Conservation (phyloP, 768 basidiomycete genomes). For the Scleroderma bovista region DNA sequence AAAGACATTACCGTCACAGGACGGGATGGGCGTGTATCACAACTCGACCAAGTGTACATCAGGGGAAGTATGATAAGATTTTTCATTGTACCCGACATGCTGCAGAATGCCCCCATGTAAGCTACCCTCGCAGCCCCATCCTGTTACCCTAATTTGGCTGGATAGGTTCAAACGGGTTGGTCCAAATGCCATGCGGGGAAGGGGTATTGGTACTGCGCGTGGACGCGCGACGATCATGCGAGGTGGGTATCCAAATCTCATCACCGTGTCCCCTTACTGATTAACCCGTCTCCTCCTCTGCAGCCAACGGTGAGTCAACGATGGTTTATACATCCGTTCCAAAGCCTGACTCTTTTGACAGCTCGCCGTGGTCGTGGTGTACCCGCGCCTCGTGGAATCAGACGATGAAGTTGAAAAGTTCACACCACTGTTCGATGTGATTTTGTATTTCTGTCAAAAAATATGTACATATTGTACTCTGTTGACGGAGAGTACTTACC, state of each 20-base stretch:
- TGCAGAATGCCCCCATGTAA: conserved; percentile 98
- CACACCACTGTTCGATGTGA: not conserved
- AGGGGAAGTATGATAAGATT: conserved; percentile 97
- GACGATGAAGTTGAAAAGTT: conserved; percentile 47
- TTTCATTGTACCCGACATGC: conserved; percentile 99
- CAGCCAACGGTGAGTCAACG: conserved; percentile 67
- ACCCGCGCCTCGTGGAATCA: conserved; percentile 70
- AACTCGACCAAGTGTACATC: conserved; percentile 98
- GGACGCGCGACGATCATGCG: conserved; percentile 98
- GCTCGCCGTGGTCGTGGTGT: conserved; percentile 87
- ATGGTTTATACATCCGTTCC: not conserved
- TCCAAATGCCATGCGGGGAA: conserved; percentile 96
- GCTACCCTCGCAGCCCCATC: conserved; percentile 26
- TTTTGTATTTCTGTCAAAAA: conserved; percentile 12
- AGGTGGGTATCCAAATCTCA: conserved; percentile 48
- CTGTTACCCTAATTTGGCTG: conserved; percentile 1
- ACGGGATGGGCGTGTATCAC: conserved; percentile 96
- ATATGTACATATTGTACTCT: not conserved
- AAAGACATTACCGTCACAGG: conserved; percentile 97
- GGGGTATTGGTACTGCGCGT: conserved; percentile 98
- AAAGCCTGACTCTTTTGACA: conserved; percentile 28
- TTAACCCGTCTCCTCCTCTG: conserved; percentile 11
- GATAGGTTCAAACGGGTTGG: conserved; percentile 97
- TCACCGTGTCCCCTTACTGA: conserved; percentile 15
- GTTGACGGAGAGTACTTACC: too few species aligned